Conservation (phyloP, 2,329 filamentous ascomycete species). For the Phoma sp. region DNA sequence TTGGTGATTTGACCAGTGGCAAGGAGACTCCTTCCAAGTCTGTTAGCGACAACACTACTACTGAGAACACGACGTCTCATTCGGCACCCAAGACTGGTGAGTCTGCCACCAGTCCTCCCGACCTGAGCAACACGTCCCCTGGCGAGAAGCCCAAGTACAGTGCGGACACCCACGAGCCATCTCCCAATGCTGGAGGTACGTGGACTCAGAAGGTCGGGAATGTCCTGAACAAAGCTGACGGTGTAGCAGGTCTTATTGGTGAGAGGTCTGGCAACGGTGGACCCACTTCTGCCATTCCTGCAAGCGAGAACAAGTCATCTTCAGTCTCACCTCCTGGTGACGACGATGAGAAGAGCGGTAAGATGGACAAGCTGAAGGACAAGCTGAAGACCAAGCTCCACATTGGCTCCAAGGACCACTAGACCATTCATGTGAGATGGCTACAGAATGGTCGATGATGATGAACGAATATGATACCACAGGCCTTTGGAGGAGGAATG, state of each 20-base stretch:
- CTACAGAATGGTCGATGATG: constrained; percentile 13
- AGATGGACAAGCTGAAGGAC: constrained; percentile 51
- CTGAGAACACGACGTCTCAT: constrained; percentile 15
- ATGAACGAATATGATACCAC: constrained; percentile 35
- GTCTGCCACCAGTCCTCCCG: constrained; percentile 17
- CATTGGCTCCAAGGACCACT: constrained; percentile 49
- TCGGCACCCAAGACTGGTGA: constrained; percentile 22
- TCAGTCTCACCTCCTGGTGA: constrained; percentile 22
- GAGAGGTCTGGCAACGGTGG: constrained; percentile 58
- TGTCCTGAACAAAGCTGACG: constrained; percentile 44
- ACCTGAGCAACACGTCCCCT: constrained; percentile 16
- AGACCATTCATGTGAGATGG: constrained; percentile 1
- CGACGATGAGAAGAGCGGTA: constrained; percentile 44
- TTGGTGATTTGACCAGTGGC: constrained; percentile 15
- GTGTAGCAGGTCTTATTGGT: constrained; percentile 59
- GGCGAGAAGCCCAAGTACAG: constrained; percentile 16
- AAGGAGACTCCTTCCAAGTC: constrained; percentile 67
- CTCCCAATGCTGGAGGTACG: constrained; percentile 18
- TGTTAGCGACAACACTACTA: constrained; percentile 3
- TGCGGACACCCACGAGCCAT: constrained; percentile 14
- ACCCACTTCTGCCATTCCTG: constrained; percentile 25
- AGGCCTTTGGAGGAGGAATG: constrained; percentile 7
- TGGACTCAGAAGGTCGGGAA: constrained; percentile 32
- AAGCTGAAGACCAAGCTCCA: constrained; percentile 77
- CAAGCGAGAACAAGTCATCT: neutral